Evolutionary conservation across 306 rosid genomes (phyloP).

Genomic region (Cucumis cinereus): DNA sequence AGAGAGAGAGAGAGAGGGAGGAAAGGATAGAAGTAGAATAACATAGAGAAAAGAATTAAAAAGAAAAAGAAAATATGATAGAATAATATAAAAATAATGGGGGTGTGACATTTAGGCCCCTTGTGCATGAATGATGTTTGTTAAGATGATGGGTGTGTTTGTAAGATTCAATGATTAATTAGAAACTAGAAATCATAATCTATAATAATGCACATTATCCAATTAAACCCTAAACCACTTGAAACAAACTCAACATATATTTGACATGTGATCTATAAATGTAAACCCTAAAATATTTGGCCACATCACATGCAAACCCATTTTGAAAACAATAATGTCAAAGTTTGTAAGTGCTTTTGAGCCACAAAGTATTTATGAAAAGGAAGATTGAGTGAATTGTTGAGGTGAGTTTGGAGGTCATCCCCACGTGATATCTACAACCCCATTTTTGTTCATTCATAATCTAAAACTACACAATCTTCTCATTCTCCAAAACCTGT

Average conservation of each 20-base stretch:
- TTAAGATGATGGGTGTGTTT: not conserved
- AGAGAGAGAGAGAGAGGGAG: not conserved
- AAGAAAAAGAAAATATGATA: not conserved
- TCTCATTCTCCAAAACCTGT: too few relatives aligned
- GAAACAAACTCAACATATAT: not conserved
- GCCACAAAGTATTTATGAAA: not conserved
- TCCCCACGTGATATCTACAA: not conserved
- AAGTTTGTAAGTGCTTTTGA: not conserved
- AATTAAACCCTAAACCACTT: not conserved
- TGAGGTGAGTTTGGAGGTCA: not conserved
- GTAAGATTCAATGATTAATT: conserved; percentile 1
- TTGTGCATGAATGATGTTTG: not conserved
- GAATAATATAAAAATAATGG: conserved; percentile 2
- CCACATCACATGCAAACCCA: conserved; percentile 5
- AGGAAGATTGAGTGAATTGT: not conserved
- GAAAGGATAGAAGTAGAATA: not conserved
- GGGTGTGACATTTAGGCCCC: conserved; percentile 1
- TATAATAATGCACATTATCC: not conserved
- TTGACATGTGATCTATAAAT: not conserved
- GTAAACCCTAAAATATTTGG: not conserved
- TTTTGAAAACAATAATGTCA: not conserved
- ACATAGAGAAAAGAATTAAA: not conserved
- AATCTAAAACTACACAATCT: not conserved
- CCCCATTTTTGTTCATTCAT: not conserved
- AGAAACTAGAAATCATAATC: not conserved